These are phyloP conservation scores for Paecilomyces niveus DNA, from an alignment of 2,329 filamentous ascomycete genomes.

Conservation along the genomic window DNA sequence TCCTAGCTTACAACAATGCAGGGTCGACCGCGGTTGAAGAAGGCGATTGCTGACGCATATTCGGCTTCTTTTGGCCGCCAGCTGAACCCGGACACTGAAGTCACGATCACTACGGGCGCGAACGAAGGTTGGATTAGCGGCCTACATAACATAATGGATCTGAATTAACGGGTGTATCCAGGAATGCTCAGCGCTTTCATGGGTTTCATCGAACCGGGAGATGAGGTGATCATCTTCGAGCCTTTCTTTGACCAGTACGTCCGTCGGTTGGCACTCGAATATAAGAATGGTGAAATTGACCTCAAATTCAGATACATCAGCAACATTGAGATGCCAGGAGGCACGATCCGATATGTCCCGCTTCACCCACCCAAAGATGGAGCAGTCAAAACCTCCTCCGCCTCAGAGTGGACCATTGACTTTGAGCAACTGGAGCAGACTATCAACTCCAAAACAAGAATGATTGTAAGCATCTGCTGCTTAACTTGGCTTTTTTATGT, in stretches of 20 bases:
- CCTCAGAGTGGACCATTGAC: slow-evolving; percentile 81
- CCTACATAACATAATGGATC: not conserved
- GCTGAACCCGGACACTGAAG: slow-evolving; percentile 82
- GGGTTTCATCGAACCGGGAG: slow-evolving; percentile 88
- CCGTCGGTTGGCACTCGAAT: slow-evolving; percentile 36
- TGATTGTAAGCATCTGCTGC: slow-evolving; percentile 68
- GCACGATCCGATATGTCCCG: slow-evolving; percentile 92
- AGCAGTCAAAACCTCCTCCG: slow-evolving; percentile 69
- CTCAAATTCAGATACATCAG: slow-evolving; percentile 64
- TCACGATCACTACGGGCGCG: slow-evolving; percentile 76
- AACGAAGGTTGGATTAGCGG: slow-evolving; percentile 38
- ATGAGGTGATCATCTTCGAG: slow-evolving; percentile 97
- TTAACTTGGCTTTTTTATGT: slow-evolving; percentile 10
- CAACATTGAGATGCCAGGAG: slow-evolving; percentile 98
- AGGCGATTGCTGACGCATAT: slow-evolving; percentile 90
- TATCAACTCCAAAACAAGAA: slow-evolving; percentile 82
- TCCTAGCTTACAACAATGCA: slow-evolving; percentile 18
- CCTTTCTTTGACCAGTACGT: slow-evolving; percentile 92
- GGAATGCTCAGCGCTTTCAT: slow-evolving; percentile 96
- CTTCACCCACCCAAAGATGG: slow-evolving; percentile 81
- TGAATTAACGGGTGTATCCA: slow-evolving; percentile 15
- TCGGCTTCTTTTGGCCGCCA: slow-evolving; percentile 77
- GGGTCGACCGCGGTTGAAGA: slow-evolving; percentile 81
- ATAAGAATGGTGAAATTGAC: not conserved
- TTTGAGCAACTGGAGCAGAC: slow-evolving; percentile 73